Evolutionary conservation across 75 land plant genomes (phyloP).

Genomic region (Pinus albicaulis): DNA sequence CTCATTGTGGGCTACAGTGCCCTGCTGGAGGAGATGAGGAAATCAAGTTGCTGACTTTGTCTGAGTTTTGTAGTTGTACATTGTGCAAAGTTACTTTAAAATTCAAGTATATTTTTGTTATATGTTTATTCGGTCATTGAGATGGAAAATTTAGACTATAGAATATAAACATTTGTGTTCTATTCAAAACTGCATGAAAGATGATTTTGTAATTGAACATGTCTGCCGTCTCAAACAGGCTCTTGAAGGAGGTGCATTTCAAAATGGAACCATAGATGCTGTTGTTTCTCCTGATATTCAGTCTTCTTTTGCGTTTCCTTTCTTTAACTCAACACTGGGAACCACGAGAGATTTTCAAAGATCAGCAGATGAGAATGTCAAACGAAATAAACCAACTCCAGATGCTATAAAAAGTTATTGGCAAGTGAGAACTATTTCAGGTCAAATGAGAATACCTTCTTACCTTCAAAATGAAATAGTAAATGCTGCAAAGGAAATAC

Average conservation of each 20-base stretch:
- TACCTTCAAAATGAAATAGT: conserved; percentile 16
- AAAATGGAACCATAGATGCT: conserved; percentile 19
- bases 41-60: too few relatives aligned
- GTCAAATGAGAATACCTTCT: conserved; percentile 29
- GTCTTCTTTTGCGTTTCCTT: conserved; percentile 12
- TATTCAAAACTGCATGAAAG: too few relatives aligned
- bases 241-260: neutral
- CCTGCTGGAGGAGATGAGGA: too few relatives aligned
- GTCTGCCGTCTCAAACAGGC: neutral
- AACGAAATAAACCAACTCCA: neutral
- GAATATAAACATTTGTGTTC: too few relatives aligned
- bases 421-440: conserved; percentile 32
- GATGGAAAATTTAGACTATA: too few relatives aligned
- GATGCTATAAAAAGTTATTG: conserved; percentile 11
- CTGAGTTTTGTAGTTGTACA: too few relatives aligned
- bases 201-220: too few relatives aligned
- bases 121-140: too few relatives aligned
- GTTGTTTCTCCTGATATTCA: conserved; percentile 27
- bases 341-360: neutral
- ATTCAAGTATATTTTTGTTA: too few relatives aligned
- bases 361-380: neutral
- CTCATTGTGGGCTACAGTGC: too few relatives aligned
- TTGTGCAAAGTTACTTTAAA: too few relatives aligned
- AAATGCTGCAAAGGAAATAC: conserved; percentile 12
- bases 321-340: neutral